phyloP scores from a whole-genome alignment of 1,139 yeast species.

The Pneumocystis canis region DNA sequence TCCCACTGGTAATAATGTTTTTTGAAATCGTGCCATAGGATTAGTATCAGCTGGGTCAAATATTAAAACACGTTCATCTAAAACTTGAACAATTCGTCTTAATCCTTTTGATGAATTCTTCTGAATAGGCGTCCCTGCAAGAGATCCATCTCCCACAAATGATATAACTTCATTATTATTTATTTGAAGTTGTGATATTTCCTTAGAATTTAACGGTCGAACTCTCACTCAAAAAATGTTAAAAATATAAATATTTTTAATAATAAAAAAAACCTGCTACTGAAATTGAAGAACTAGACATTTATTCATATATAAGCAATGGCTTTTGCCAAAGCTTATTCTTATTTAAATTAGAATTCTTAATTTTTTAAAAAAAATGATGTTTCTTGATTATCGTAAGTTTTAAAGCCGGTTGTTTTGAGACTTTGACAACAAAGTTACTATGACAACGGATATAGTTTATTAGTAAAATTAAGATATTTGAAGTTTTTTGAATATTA shows the following conservation, averaged over 20 bases:
- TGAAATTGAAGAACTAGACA: not conserved
- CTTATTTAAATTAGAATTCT: not conserved
- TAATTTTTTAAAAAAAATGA: not conserved
- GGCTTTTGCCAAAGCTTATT: not conserved
- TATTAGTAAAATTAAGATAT: no score
- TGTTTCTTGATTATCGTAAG: not conserved
- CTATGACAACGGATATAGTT: not conserved
- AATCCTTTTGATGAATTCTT: slow-evolving; percentile 38
- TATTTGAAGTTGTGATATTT: slow-evolving; percentile 31
- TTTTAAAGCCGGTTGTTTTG: not conserved
- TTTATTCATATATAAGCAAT: not conserved
- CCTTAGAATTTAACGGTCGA: slow-evolving; percentile 61
- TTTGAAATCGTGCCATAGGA: slow-evolving; percentile 48
- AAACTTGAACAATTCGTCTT: slow-evolving; percentile 62
- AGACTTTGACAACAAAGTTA: not conserved
- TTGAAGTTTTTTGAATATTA: no score
- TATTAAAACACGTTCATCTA: slow-evolving; percentile 75
- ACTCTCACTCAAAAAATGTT: slow-evolving; percentile 33
- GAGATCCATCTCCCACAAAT: slow-evolving; percentile 47
- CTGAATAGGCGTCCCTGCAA: slow-evolving; percentile 19
- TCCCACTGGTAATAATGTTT: slow-evolving; percentile 36
- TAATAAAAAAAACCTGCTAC: not conserved
- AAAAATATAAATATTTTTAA: not conserved
- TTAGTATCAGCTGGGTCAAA: slow-evolving; percentile 78
- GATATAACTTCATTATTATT: slow-evolving; percentile 22